A percentile compares a stretch with the other conserved stretches of the same genome.
These are phyloP conservation scores for Iberis pinnata DNA, from an alignment of 345 rosid genomes.

Conservation along the genomic window DNA sequence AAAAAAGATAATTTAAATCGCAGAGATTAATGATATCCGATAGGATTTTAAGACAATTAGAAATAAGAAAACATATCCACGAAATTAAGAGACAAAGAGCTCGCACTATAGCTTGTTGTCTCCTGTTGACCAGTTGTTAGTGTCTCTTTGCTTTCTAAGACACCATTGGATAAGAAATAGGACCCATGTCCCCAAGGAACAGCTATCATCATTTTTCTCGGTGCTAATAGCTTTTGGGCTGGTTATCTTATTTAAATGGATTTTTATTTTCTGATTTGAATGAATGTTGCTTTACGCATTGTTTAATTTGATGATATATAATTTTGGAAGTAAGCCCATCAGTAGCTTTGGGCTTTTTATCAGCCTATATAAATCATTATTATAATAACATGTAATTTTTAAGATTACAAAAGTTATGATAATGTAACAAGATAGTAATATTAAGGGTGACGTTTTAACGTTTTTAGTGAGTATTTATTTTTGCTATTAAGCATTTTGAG, in stretches of 20 bases:
- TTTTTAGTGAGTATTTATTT: too few relatives aligned
- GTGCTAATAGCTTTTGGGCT: conserved; percentile 11
- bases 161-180: neutral
- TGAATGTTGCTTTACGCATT: neutral
- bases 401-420: too few relatives aligned
- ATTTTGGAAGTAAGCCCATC: neutral
- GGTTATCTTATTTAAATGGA: neutral
- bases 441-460: too few relatives aligned
- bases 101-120: conserved; percentile 27
- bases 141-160: conserved; percentile 11
- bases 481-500: too few relatives aligned
- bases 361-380: conserved; percentile 1
- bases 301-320: neutral
- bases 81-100: conserved; percentile 19
- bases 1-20: neutral
- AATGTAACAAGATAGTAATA: too few relatives aligned
- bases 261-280: too few relatives aligned
- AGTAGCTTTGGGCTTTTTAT: conserved; percentile 7
- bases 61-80: conserved; percentile 7
- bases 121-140: conserved; percentile 21
- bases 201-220: conserved; percentile 23
- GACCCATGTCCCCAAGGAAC: conserved; percentile 20
- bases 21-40: neutral
- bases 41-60: neutral
- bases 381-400: too few relatives aligned